Evolutionary conservation across 1,284 basidiomycete genomes (phyloP), one percentile per base, ranked within the genome.

Genomic region (Ceratobasidium sp.): DNA sequence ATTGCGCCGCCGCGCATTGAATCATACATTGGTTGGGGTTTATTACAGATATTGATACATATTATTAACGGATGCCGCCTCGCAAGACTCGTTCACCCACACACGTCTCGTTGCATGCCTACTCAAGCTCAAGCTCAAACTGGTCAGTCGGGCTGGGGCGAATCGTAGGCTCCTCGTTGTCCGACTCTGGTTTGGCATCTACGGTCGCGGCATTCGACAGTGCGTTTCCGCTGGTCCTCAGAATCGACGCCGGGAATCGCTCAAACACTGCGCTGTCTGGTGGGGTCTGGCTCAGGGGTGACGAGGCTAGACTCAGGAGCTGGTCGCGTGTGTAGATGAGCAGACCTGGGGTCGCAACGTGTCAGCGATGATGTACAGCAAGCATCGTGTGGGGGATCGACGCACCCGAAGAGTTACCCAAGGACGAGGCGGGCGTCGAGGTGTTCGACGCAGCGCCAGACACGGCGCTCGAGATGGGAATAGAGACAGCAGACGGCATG

Each of bases 91-190:
- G 12, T 14, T 58, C 63, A n/a, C 58, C 33, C 64, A 58, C 18
- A 16, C 36, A 18, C 5, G 42, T 11, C 18, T 30, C 38, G 38
- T 56, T 56, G 18, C 28, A 33, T 30, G 51, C 38, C 46, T 69
- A 69, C 53, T 69, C 64, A 11, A 69, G 64, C 53, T 69, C 64
- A 9, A 69, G 64, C 53, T 69, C 64, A 23, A 69, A 69, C n/a
- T 69, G 64, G 9, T 69, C 51, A 30, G 53, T 28, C 18, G 64
- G n/a, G 53, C 64, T 58, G 36, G 51, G 38, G 51, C 51, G 28
- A 58, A 38, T 30, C 23, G 51, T 23, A 38, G 64, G 30, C 53
- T 69, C 64, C 16, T 66, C 63, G 14, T 66, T 51, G 33, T 66
- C 63, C 63, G 42, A 69, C 23, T 69, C 64, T n/a, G 51, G 44